Conservation (phyloP, 345 rosid species). For the Eucalyptus dawsonii region DNA sequence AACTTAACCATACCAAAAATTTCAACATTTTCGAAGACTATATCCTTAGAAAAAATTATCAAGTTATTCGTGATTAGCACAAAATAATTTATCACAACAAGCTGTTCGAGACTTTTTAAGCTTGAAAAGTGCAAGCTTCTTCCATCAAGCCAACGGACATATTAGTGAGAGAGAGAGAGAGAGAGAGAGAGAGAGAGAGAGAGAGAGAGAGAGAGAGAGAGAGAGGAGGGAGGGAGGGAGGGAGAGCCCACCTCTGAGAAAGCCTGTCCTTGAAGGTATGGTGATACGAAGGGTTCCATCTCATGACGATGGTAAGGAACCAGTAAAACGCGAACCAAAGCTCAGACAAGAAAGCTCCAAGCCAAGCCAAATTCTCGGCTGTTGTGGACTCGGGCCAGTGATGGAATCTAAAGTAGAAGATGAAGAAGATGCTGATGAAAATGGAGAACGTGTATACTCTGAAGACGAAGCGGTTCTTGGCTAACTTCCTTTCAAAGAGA, state of each 20-base stretch:
- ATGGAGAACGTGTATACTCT: background rate
- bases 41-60: background rate
- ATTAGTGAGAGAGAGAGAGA: background rate
- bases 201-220: background rate
- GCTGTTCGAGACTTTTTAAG: background rate
- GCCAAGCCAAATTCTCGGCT: slow-evolving; percentile 9
- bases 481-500: background rate
- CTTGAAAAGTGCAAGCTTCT: background rate
- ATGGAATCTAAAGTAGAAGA: background rate
- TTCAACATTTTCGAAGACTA: background rate
- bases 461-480: background rate
- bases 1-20: background rate
- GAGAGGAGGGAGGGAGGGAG: background rate
- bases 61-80: background rate
- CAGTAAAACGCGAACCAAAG: slow-evolving; percentile 15
- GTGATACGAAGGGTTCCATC: slow-evolving; percentile 3
- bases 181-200: background rate
- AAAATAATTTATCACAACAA: background rate
- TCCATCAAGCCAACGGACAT: background rate
- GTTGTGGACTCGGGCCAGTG: background rate
- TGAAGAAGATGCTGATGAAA: background rate
- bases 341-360: slow-evolving; percentile 11
- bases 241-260: background rate
- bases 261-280: slow-evolving; percentile 12
- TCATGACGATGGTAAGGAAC: background rate